A percentile compares a stretch with the other conserved stretches of the same genome.
Evolutionary conservation across 345 rosid genomes (phyloP).

Genomic region (Populus alba): DNA sequence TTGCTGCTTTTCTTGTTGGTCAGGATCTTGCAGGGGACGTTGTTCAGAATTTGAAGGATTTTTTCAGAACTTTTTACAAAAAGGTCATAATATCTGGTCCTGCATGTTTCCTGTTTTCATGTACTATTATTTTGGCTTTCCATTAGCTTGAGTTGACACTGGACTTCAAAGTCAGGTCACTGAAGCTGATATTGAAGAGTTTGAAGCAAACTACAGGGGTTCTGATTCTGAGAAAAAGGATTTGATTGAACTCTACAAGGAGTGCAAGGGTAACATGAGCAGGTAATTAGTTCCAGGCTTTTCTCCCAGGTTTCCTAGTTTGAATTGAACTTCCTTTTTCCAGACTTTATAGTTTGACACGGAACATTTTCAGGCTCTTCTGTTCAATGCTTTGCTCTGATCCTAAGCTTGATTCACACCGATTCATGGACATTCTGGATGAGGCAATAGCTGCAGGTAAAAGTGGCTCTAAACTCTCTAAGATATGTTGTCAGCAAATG

Average conservation of each 20-base stretch:
- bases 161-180: constrained; percentile 36
- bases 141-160: not conserved
- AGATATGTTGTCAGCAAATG: not conserved
- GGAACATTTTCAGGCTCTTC: constrained; percentile 53
- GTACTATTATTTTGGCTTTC: not conserved
- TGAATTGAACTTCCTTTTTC: constrained; percentile 1
- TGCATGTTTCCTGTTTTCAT: not conserved
- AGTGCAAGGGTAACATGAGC: constrained; percentile 74
- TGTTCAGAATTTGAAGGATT: constrained; percentile 68
- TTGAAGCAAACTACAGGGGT: constrained; percentile 82
- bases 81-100: constrained; percentile 42
- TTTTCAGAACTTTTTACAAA: constrained; percentile 66
- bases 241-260: constrained; percentile 61
- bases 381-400: constrained; percentile 93
- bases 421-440: constrained; percentile 71
- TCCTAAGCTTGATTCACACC: constrained; percentile 85
- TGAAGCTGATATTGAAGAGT: constrained; percentile 79
- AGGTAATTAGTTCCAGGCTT: constrained; percentile 40
- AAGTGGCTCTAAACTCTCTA: not conserved
- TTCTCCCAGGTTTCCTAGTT: not conserved
- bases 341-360: not conserved
- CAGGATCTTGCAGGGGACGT: constrained; percentile 85
- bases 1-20: constrained; percentile 16
- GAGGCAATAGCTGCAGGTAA: constrained; percentile 70
- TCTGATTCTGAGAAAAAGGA: constrained; percentile 91